Evolutionary conservation across 2,329 filamentous ascomycete species (phyloP).

Genomic region (Penicillium brevicompactum): DNA sequence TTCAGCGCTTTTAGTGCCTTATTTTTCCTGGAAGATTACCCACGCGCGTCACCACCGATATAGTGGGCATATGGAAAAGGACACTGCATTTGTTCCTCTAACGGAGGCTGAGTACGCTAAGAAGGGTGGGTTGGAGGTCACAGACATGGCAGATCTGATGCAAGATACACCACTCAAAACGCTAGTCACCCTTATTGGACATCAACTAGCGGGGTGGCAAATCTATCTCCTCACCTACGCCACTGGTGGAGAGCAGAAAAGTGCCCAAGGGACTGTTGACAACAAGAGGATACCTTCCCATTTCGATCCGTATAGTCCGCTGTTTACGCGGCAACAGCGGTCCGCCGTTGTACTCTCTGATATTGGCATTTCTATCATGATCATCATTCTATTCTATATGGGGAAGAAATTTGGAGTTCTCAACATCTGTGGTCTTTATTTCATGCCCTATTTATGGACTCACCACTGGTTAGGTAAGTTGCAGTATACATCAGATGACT

Average conservation of each 20-base stretch:
- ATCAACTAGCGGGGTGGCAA: slow-evolving; percentile 67
- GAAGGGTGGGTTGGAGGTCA: slow-evolving; percentile 37
- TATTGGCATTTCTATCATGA: slow-evolving; percentile 57
- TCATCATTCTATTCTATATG: slow-evolving; percentile 54
- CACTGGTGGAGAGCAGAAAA: slow-evolving; percentile 41
- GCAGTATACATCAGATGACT: too few relatives aligned
- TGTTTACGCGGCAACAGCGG: background rate
- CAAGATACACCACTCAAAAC: slow-evolving; percentile 64
- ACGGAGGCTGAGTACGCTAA: slow-evolving; percentile 31
- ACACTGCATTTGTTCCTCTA: slow-evolving; percentile 64
- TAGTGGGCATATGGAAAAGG: slow-evolving; percentile 67
- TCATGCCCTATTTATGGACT: slow-evolving; percentile 67
- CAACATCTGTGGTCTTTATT: slow-evolving; percentile 62
- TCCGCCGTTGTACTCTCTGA: slow-evolving; percentile 50
- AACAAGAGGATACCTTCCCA: slow-evolving; percentile 37
- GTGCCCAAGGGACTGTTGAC: background rate
- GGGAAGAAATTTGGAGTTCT: slow-evolving; percentile 57
- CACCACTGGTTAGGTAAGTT: slow-evolving; percentile 69
- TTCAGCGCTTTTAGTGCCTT: slow-evolving; percentile 67
- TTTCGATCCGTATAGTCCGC: slow-evolving; percentile 58
- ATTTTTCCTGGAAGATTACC: slow-evolving; percentile 71
- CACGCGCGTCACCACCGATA: slow-evolving; percentile 70
- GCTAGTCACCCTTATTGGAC: slow-evolving; percentile 54
- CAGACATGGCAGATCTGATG: slow-evolving; percentile 50
- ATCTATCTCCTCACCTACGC: slow-evolving; percentile 64